Conservation (phyloP, 176 grass and related monocot genomes). For the Melocanna baccifera region DNA sequence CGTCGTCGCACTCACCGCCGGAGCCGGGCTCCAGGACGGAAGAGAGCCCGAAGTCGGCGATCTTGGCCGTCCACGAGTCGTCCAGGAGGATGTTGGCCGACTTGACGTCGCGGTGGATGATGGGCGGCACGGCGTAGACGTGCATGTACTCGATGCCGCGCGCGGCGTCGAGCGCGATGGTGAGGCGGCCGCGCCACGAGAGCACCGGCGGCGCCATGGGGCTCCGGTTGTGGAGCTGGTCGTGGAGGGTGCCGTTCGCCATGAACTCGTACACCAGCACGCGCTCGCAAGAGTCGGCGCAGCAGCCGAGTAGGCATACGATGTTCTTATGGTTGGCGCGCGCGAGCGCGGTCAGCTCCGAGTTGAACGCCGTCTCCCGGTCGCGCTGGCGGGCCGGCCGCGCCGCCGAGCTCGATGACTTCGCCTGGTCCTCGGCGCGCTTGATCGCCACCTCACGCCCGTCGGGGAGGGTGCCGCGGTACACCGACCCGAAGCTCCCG, state of each 20-base stretch:
- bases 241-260: conserved; percentile 78
- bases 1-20: conserved; percentile 11
- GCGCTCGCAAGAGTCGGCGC: conserved; percentile 57
- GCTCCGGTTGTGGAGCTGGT: conserved; percentile 66
- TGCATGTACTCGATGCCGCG: conserved; percentile 95
- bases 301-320: conserved; percentile 80
- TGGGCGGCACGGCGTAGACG: conserved; percentile 82
- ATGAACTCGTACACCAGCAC: conserved; percentile 90
- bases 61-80: conserved; percentile 74
- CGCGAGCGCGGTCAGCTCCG: conserved; percentile 76
- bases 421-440: conserved; percentile 46
- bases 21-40: conserved; percentile 33
- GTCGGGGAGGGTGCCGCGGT: conserved; percentile 58
- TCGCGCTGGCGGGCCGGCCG: conserved; percentile 47
- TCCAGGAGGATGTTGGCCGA: conserved; percentile 89
- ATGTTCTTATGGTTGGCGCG: conserved; percentile 92
- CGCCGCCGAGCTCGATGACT: conserved; percentile 42
- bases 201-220: conserved; percentile 37
- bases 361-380: conserved; percentile 72
- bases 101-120: conserved; percentile 98
- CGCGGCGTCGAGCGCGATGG: conserved; percentile 74
- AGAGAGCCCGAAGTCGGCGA: conserved; percentile 87
- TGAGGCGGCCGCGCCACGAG: conserved; percentile 55
- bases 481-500: conserved; percentile 91
- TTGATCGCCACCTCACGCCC: conserved; percentile 78